Base-by-base conservation (phyloP, 106 monocot genomes). In the Ottelia alismoides region DNA sequence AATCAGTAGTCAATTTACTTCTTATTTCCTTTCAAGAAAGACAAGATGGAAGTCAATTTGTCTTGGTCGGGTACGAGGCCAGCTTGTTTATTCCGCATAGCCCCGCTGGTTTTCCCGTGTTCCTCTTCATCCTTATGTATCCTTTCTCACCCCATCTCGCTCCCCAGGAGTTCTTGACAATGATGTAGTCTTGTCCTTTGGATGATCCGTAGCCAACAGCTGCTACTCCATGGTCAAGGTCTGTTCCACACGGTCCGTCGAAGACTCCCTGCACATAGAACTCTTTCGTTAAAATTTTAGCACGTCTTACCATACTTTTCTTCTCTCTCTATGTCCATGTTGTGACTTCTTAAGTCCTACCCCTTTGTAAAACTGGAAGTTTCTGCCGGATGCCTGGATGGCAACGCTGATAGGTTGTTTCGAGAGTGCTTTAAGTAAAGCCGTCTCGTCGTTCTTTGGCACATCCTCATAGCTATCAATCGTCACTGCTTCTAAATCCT, bases 131-230 rank as follows among this genome's bases (percentile, higher is more conserved):
- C 66, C 79, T 74, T 23, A 79, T 73, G 31, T 73, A 73, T 5
- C 78, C 78, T 20, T 73, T 73, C 72, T 78, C 78, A n/a, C 78
- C 78, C 73, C 73, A 78, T 21, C 45, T 70, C 0, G 65, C 11
- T 3, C 78, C 78, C 78, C 78, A 78, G 19, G 79, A 79, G 61
- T 79, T 79, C 63, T 70, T 79, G 52, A 79, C 79, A 2, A 49
- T 58, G 51, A 79, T 79, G 74, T 79, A 70, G 25, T 79, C 70
- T 56, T 74, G 62, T 3, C 66, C 70, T 22, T 63, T 67, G 21
- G 66, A 53, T 25, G 79, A 53, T 47, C 79, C 79, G 25, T 79
- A 79, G 29, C 79, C 79, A 20, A 79, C 70, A 1, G 79, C 79
- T 27, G 79, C 48, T 26, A 74, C 79, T 19, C 79, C 74, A 53